A percentile compares a stretch with the other conserved stretches of the same genome.
These are phyloP conservation scores for Amanita rubescens DNA, from an alignment of 768 basidiomycete species.

Conservation along the genomic window DNA sequence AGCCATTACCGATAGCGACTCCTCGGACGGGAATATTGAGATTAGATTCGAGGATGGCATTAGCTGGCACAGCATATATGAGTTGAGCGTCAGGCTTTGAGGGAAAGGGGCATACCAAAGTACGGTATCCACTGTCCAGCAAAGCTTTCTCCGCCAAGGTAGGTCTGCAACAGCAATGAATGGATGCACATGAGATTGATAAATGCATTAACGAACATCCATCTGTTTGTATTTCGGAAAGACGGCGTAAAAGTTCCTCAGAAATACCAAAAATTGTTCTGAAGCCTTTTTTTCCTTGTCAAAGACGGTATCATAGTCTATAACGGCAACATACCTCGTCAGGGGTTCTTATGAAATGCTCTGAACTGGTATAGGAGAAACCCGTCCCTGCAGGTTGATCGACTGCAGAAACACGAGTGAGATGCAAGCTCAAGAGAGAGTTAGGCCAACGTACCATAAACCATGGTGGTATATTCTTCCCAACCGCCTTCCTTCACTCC, in stretches of 20 bases:
- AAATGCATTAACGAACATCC: conserved; percentile 54
- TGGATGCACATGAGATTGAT: conserved; percentile 2
- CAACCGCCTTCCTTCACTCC: conserved; percentile 80
- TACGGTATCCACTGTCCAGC: conserved; percentile 98
- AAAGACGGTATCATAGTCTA: neutral
- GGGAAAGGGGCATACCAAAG: conserved; percentile 50
- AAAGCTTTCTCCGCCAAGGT: conserved; percentile 92
- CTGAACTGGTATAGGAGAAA: conserved; percentile 81
- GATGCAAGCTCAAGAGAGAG: neutral
- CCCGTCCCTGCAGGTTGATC: conserved; percentile 98
- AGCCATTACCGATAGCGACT: conserved; percentile 92
- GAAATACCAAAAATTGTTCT: conserved; percentile 73
- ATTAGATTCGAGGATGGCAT: conserved; percentile 60
- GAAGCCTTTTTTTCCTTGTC: conserved; percentile 52
- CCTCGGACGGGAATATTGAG: conserved; percentile 65
- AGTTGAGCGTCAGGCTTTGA: neutral
- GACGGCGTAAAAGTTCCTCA: conserved; percentile 80
- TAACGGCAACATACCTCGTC: conserved; percentile 36
- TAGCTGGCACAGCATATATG: conserved; percentile 40
- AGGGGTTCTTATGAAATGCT: conserved; percentile 77
- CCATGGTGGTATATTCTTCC: conserved; percentile 95
- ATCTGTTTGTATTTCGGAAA: conserved; percentile 82
- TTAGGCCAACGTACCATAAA: conserved; percentile 62
- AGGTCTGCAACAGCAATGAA: conserved; percentile 55
- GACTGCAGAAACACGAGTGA: conserved; percentile 41